Conservation (phyloP, 441 rosid genomes). For the Erysimum cheiri region DNA sequence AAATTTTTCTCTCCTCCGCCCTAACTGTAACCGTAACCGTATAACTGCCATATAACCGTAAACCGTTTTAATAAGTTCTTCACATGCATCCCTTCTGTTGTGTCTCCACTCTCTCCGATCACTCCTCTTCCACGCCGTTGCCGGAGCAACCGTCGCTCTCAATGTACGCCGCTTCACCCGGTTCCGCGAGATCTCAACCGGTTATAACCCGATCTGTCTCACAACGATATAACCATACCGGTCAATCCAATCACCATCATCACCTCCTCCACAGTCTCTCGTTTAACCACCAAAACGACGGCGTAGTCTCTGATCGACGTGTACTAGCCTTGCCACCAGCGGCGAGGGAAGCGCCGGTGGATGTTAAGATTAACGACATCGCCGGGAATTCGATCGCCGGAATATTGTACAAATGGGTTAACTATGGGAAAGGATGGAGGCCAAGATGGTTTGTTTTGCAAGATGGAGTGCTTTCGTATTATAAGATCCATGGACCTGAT, state of each 20-base stretch:
- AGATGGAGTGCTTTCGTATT: conserved; percentile 82
- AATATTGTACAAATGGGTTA: conserved; percentile 89
- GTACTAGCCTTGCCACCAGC: conserved; percentile 39
- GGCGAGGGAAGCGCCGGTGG: conserved; percentile 58
- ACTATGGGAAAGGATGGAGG: conserved; percentile 97
- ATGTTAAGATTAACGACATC: conserved; percentile 78
- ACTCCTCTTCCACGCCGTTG: conserved; percentile 47
- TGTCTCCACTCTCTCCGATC: conserved; percentile 64
- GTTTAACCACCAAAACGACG: conserved; percentile 36
- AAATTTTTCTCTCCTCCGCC: not conserved
- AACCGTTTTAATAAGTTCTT: not conserved
- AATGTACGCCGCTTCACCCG: conserved; percentile 19
- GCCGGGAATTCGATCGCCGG: conserved; percentile 89
- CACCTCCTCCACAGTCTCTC: conserved; percentile 43
- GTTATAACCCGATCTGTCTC: conserved; percentile 47
- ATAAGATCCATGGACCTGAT: conserved; percentile 76
- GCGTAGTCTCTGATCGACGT: not conserved
- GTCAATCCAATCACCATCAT: not conserved
- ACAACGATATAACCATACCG: conserved; percentile 36
- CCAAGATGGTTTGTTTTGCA: conserved; percentile 86
- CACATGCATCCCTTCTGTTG: conserved; percentile 72
- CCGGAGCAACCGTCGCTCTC: conserved; percentile 38
- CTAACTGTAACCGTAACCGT: conserved; percentile 10
- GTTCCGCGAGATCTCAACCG: conserved; percentile 52
- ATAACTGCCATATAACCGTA: conserved; percentile 4